Evolutionary conservation across 2,329 filamentous ascomycete genomes (phyloP).

Genomic region (Penicillium sp.): DNA sequence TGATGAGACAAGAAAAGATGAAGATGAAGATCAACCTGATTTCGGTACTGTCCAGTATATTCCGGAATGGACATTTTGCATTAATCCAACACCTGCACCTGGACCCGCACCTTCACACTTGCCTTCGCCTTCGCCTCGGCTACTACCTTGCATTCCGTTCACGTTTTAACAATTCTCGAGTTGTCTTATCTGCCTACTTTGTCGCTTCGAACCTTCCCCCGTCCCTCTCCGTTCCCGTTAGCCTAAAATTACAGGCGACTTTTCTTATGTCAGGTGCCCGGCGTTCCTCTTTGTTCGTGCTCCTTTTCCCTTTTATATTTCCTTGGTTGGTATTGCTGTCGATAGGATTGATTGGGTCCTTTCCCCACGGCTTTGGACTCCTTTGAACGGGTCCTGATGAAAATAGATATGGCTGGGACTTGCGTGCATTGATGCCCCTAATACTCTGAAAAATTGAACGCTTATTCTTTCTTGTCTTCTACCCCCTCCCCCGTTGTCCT

Average conservation of each 20-base stretch:
- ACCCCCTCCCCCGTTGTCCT: not conserved
- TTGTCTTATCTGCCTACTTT: not conserved
- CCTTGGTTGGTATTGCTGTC: not conserved
- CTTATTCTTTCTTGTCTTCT: not conserved
- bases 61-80: constrained; percentile 6
- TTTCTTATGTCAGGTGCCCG: constrained; percentile 17
- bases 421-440: constrained; percentile 2
- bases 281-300: constrained; percentile 1
- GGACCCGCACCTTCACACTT: not conserved
- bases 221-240: not conserved
- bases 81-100: constrained; percentile 5
- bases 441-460: constrained; percentile 14
- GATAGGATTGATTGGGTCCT: not conserved
- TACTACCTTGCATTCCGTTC: constrained; percentile 23
- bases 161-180: constrained; percentile 24
- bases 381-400: not conserved
- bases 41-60: constrained; percentile 2
- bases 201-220: not conserved
- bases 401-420: not conserved
- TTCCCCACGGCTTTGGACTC: not conserved
- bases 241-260: constrained; percentile 22
- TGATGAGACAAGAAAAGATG: not conserved
- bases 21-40: not conserved
- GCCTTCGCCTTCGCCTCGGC: not conserved
- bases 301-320: not conserved